A percentile compares a stretch with the other conserved stretches of the same genome.
Evolutionary conservation across 1,139 yeast genomes (phyloP).

Genomic region (Yamadazyma membranifaciens): DNA sequence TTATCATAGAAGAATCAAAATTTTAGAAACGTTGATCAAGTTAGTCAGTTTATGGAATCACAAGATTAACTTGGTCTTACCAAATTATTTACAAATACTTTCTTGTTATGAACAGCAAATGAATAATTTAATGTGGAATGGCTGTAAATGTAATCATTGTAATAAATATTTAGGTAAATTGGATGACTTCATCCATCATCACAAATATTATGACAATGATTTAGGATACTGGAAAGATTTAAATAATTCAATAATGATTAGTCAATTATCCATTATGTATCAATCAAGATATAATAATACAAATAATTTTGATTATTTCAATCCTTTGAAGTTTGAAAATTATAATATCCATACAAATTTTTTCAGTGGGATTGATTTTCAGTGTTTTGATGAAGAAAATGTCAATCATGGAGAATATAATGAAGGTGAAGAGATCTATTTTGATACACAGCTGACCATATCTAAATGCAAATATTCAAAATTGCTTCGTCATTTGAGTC

Average conservation of each 20-base stretch:
- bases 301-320: constrained; percentile 23
- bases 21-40: constrained; percentile 45
- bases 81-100: constrained; percentile 56
- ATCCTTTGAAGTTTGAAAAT: constrained; percentile 23
- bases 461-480: constrained; percentile 15
- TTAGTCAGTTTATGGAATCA: constrained; percentile 26
- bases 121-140: constrained; percentile 73
- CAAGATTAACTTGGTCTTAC: constrained; percentile 47
- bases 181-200: constrained; percentile 61
- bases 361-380: constrained; percentile 29
- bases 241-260: constrained; percentile 56
- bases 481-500: constrained; percentile 17
- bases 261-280: constrained; percentile 47
- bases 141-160: constrained; percentile 65
- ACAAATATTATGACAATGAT: constrained; percentile 51
- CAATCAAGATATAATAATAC: constrained; percentile 28
- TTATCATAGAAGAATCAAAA: constrained; percentile 52
- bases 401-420: constrained; percentile 42
- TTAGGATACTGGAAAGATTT: constrained; percentile 54
- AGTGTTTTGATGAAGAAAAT: constrained; percentile 33
- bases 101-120: constrained; percentile 69
- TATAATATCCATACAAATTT: constrained; percentile 41
- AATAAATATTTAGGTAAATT: constrained; percentile 42
- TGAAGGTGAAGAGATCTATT: constrained; percentile 29
- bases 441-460: constrained; percentile 21